Conservation (phyloP, 441 rosid genomes). For the Cnidoscolus chayamansa region DNA sequence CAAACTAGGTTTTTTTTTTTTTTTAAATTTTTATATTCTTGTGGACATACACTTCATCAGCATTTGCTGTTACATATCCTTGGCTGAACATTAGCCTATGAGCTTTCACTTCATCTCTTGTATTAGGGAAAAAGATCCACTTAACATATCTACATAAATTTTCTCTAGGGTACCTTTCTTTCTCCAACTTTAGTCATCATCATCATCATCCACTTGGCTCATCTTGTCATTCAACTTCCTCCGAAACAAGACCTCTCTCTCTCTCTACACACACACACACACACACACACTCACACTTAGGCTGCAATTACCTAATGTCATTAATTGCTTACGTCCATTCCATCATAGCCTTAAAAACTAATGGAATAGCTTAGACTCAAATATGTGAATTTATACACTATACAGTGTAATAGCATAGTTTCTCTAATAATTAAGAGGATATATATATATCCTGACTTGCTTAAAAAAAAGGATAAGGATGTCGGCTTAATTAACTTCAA, state of each 20-base stretch:
- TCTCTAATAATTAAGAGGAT: background rate
- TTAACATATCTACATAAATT: constrained; percentile 17
- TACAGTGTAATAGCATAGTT: background rate
- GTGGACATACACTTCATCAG: constrained; percentile 30
- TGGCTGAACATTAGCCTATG: constrained; percentile 22
- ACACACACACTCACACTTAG: too few relatives aligned
- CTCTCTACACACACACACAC: too few relatives aligned
- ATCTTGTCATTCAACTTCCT: too few relatives aligned
- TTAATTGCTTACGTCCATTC: constrained; percentile 1
- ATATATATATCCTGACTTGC: background rate
- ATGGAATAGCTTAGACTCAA: background rate
- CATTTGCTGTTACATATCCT: constrained; percentile 15
- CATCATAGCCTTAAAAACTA: background rate
- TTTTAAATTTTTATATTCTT: constrained; percentile 18
- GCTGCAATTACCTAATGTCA: too few relatives aligned
- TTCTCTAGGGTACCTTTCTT: constrained; percentile 10
- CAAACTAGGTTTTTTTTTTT: background rate
- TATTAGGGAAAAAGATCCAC: constrained; percentile 34
- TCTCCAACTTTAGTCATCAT: constrained; percentile 12
- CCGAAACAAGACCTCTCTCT: background rate
- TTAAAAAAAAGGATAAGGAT: too few relatives aligned
- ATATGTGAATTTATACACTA: background rate
- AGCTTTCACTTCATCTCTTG: constrained; percentile 17
- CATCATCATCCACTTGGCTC: background rate
- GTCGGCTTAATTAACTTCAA: background rate